These are phyloP conservation scores for Talaromyces trachyspermus DNA, from an alignment of 495 filamentous ascomycete genomes.

Conservation along the genomic window DNA sequence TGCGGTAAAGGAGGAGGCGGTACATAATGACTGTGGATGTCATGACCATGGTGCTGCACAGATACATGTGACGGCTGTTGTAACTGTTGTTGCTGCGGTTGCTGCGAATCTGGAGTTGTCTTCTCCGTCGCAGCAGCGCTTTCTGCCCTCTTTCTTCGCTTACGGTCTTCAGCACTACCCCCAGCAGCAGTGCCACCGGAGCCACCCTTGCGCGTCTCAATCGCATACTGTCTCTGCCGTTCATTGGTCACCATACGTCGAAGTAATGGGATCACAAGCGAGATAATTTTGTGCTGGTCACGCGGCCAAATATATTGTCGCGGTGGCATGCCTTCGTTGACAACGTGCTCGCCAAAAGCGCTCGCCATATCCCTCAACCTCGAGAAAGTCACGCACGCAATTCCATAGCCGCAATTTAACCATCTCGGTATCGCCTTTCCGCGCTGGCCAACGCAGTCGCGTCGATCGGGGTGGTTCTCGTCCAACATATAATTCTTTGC, in stretches of 20 bases:
- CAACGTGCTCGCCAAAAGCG: conserved; percentile 46
- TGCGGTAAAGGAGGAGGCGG: conserved; percentile 12
- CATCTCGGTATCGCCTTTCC: conserved; percentile 55
- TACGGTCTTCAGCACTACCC: conserved; percentile 24
- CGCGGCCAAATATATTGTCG: conserved; percentile 50
- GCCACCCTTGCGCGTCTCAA: conserved; percentile 49
- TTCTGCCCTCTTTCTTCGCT: conserved; percentile 37
- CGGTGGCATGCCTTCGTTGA: conserved; percentile 34
- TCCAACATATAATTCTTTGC: conserved; percentile 58
- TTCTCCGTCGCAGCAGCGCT: conserved; percentile 19
- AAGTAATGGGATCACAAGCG: conserved; percentile 50
- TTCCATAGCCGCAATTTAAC: conserved; percentile 54
- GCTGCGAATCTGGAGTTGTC: conserved; percentile 24
- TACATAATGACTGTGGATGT: conserved; percentile 17
- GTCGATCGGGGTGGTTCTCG: conserved; percentile 46
- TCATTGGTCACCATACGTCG: conserved; percentile 60
- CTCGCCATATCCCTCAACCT: conserved; percentile 47
- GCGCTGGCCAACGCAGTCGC: conserved; percentile 52
- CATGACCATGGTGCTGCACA: conserved; percentile 20
- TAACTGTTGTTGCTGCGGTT: too few species aligned
- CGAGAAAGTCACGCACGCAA: conserved; percentile 52
- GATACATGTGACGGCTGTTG: too few species aligned
- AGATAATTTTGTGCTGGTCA: conserved; percentile 48
- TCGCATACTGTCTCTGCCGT: conserved; percentile 53
- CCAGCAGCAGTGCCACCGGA: conserved; percentile 12